These are phyloP conservation scores for Wickerhamiella kazuoi DNA, from an alignment of 805 yeast genomes.

Conservation along the genomic window DNA sequence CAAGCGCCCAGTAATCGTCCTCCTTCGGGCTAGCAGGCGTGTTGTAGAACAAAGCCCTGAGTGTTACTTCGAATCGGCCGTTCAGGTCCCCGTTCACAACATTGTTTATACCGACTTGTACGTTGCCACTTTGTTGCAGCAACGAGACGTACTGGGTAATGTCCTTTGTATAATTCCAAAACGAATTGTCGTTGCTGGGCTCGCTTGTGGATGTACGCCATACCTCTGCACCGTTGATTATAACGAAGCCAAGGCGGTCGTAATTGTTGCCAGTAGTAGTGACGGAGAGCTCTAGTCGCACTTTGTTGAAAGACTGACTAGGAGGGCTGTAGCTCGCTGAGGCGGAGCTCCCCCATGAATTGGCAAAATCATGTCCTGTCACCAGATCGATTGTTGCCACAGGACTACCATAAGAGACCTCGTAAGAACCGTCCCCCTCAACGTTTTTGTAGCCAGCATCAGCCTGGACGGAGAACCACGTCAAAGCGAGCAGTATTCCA, in stretches of 20 bases:
- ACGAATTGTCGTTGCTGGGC: constrained; percentile 35
- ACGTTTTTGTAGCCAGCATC: too few relatives aligned
- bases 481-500: too few relatives aligned
- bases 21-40: constrained; percentile 6
- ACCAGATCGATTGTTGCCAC: constrained; percentile 7
- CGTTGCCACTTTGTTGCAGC: constrained; percentile 26
- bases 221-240: constrained; percentile 38
- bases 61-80: constrained; percentile 40
- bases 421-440: too few relatives aligned
- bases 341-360: constrained; percentile 21
- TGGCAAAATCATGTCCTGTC: constrained; percentile 17
- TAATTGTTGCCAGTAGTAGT: constrained; percentile 22
- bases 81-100: constrained; percentile 31
- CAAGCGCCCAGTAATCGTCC: constrained; percentile 6
- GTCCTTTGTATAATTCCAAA: constrained; percentile 45
- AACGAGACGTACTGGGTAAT: constrained; percentile 38
- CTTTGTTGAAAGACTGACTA: constrained; percentile 19
- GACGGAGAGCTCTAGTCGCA: constrained; percentile 20
- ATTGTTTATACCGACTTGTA: constrained; percentile 49
- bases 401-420: too few relatives aligned
- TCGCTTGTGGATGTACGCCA: constrained; percentile 75
- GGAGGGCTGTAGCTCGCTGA: constrained; percentile 19
- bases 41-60: constrained; percentile 35
- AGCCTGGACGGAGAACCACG: too few relatives aligned
- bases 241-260: constrained; percentile 25